Base-by-base conservation (phyloP, 371 early-diverging fungal genomes). In the Mortierella sp. region DNA sequence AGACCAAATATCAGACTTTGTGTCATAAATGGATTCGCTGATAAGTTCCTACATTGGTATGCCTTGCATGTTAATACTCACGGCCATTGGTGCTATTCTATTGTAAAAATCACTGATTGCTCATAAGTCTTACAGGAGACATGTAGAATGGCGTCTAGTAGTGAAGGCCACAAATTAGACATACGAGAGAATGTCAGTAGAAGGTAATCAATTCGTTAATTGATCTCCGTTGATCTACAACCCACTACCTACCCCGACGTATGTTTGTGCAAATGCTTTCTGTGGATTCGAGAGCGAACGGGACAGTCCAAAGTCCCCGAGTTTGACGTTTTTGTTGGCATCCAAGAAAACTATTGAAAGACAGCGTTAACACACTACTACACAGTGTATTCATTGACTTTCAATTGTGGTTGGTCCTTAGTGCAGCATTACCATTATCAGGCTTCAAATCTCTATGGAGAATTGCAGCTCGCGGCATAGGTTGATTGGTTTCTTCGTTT, bases 271-370 rank as follows among this genome's bases (percentile, higher is more conserved):
- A 73, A 92, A 90, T 12, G 89, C 87, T 11, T 69, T 75, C 28
- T 87, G 88, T 8, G 88, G 88, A 58, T 86, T 85, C 5, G 86
- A 86, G 40, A 91, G 87, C 16, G 88, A 78, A 51, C 90, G 84
- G 9, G 90, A 89, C 0, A 93, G 77, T 10, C 94, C 94, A 85
- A 93, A 93, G 75, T 93, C 94, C 10, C 93, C 92, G 1, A 93
- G 85, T 72, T 93, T 93, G 55, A 90, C 88, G 73, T 92, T 92
- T 54, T 87, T 77, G 14, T 83, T 72, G 4, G 79, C 83, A 63
- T 92, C 91, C 66, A 93, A 63, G 72, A 93, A 91, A 12, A 92
- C 87, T 86, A 71, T 37, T 11, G 26, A 28, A 28, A 55, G 1
- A 28, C 24, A 30, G 16, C 12, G 6, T 16, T 28, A 26, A 8